Evolutionary conservation across 805 yeast genomes (phyloP), one percentile per base, ranked within the genome.

Genomic region (Candida hispaniensis): DNA sequence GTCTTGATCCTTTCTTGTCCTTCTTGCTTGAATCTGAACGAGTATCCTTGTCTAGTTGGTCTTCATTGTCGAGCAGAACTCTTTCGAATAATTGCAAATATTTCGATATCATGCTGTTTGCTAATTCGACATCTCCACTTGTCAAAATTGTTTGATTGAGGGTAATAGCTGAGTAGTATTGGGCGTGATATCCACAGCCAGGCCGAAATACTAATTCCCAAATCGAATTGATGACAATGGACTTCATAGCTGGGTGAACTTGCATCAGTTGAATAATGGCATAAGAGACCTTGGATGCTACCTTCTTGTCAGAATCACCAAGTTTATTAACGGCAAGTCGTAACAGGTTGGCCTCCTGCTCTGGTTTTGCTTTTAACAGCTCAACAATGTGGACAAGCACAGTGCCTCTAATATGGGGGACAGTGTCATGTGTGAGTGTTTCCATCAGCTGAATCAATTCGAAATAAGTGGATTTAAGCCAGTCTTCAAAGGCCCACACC

Each of bases 241-340:
- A 61, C 56, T 85, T 88, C 97, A 91, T 91, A 32, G 91, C 91
- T 12, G 98, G 98, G 55, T 91, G 98, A 4, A 75, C 78, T 55
- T 82, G 93, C 55, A 91, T 80, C 25, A 85, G 59, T 48, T 78
- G 77, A 44, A 86, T 64, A 28, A 91, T 60, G 44, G 77, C 75
- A 55, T 72, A 82, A 4, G 96, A 85, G 1, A 93, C 73, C 51
- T 81, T 81, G 1, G 97, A 79, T 1, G 93, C 73, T 4, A 91
- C 94, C 53, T 83, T 83, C 43, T 81, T 79, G 44, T 88, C 95
- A 26, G 71, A 69, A 54, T 91, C 98, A 59, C 98, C 98, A 21
- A 91, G 65, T 55, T 91, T 91, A 56, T 91, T 91, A 28, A 85
- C 91, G 35, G 94, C 94, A 36, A 91, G 65, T 47, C 85, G 70